phyloP scores from a whole-genome alignment of 495 filamentous ascomycete species.

The Aspergillus affinis region DNA sequence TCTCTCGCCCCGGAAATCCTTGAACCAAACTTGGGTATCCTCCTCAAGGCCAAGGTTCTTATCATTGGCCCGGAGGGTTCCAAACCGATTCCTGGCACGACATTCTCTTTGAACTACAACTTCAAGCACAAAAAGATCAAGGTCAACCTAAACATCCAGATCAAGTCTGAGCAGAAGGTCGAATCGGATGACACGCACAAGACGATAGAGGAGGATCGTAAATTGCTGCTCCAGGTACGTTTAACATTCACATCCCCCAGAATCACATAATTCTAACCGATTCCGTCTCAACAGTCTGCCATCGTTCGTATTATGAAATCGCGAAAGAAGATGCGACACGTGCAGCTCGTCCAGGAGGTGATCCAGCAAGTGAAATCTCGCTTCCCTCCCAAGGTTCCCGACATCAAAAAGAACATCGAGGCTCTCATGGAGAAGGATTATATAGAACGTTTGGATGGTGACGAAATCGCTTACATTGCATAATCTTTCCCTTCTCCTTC shows the following conservation, averaged over 20 bases:
- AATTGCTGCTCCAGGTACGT: constrained; percentile 92
- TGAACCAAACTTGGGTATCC: constrained; percentile 78
- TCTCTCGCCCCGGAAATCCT: constrained; percentile 75
- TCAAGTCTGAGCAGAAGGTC: constrained; percentile 92
- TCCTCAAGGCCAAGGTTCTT: constrained; percentile 90
- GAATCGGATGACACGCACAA: constrained; percentile 98
- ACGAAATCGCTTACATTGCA: constrained; percentile 90
- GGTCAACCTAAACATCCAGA: constrained; percentile 90
- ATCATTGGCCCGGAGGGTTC: constrained; percentile 63
- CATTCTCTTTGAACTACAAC: constrained; percentile 81
- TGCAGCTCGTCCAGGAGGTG: constrained; percentile 86
- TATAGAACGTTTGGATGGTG: constrained; percentile 88
- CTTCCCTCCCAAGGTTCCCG: constrained; percentile 86
- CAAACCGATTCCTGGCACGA: constrained; percentile 74
- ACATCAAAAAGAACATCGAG: constrained; percentile 99
- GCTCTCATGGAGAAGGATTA: constrained; percentile 99
- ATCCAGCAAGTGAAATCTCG: constrained; percentile 93
- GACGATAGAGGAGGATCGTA: constrained; percentile 97
- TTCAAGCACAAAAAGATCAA: constrained; percentile 98
- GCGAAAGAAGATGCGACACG: constrained; percentile 96
- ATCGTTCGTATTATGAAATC: constrained; percentile 99
- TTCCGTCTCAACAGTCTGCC: constrained; percentile 64
- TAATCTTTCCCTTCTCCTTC: constrained; percentile 36
- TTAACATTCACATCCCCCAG: not conserved
- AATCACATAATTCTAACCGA: not conserved